Conservation (phyloP, 2,329 filamentous ascomycete species). For the Endothia cerciana region DNA sequence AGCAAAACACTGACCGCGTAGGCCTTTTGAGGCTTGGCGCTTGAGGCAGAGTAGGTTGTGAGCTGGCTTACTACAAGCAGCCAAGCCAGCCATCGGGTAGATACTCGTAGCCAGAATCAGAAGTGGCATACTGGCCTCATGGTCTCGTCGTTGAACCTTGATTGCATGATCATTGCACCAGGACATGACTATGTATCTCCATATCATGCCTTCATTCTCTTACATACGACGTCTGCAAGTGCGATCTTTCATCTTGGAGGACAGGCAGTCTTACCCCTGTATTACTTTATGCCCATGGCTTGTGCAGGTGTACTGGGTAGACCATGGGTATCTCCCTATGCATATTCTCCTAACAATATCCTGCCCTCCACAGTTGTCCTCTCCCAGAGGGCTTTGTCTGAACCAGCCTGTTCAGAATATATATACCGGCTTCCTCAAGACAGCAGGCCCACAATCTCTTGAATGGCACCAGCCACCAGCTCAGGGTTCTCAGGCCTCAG, state of each 20-base stretch:
- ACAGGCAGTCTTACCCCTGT: neutral
- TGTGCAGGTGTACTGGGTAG: neutral
- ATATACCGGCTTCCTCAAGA: constrained; percentile 39
- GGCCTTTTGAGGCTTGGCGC: too few species aligned
- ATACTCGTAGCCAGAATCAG: constrained; percentile 6
- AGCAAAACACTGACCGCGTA: neutral
- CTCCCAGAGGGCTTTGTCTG: neutral
- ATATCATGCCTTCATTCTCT: neutral
- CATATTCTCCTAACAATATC: constrained; percentile 44
- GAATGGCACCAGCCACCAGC: constrained; percentile 26
- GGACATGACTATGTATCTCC: neutral
- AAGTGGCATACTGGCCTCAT: constrained; percentile 14
- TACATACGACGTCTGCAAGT: neutral
- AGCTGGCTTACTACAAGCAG: neutral
- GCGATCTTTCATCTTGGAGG: neutral
- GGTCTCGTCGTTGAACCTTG: neutral
- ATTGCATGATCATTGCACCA: neutral
- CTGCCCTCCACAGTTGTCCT: constrained; percentile 59
- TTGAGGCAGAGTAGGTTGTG: neutral
- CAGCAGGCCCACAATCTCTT: constrained; percentile 28
- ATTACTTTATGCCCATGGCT: neutral
- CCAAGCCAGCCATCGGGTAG: neutral
- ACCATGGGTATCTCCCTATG: neutral
- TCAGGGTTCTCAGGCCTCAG: constrained; percentile 29
- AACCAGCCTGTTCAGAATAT: neutral